Percentiles rank a stretch among this genome's conserved stretches.
Conservation (phyloP, 176 grass and related monocot genomes). For the Paspalum notatum region DNA sequence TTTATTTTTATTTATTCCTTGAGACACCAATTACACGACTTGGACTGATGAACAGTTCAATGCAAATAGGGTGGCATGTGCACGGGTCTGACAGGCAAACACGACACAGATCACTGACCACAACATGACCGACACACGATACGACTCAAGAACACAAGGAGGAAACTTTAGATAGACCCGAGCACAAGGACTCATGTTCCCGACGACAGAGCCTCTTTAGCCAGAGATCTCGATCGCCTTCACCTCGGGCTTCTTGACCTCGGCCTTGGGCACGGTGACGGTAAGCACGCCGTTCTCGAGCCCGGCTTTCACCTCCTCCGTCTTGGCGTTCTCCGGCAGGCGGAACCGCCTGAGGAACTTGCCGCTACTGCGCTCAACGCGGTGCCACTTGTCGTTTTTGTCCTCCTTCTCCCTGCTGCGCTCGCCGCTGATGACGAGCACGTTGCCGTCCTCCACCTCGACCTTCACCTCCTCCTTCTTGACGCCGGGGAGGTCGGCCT, state of each 20-base stretch:
- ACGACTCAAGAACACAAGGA: background rate
- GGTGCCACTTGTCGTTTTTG: constrained; percentile 51
- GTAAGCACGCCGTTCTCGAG: constrained; percentile 50
- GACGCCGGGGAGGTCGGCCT: constrained; percentile 44
- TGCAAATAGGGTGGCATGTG: background rate
- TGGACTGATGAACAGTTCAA: no score
- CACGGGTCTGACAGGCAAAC: background rate
- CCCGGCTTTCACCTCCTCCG: constrained; percentile 39
- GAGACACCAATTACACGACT: no score
- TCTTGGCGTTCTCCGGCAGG: constrained; percentile 42
- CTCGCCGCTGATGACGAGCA: constrained; percentile 45
- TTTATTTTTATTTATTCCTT: no score
- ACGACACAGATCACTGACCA: background rate
- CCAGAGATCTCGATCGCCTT: constrained; percentile 42
- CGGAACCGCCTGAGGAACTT: constrained; percentile 29
- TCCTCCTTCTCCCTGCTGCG: constrained; percentile 45
- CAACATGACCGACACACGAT: background rate
- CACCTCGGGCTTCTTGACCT: constrained; percentile 24
- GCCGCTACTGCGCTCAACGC: constrained; percentile 49
- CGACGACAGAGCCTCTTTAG: background rate
- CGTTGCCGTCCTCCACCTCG: constrained; percentile 50
- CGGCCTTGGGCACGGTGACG: constrained; percentile 33
- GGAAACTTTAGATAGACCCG: background rate
- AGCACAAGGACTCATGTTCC: background rate
- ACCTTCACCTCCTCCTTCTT: constrained; percentile 55